Evolutionary conservation across 2,329 filamentous ascomycete species (phyloP).

Genomic region (Berkeleyomyces basicola): DNA sequence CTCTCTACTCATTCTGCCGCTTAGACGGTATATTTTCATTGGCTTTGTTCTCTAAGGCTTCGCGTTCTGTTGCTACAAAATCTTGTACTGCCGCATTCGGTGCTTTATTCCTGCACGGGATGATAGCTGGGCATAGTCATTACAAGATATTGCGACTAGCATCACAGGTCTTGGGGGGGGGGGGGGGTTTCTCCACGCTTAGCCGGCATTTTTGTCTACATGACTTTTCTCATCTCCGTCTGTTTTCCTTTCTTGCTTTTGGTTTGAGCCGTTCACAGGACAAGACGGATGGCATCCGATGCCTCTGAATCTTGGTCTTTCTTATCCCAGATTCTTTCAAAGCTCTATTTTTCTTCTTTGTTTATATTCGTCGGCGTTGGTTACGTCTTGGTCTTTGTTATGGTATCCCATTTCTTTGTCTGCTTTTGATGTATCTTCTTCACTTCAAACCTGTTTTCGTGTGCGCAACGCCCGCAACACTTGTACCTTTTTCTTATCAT

Average conservation of each 20-base stretch:
- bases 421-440: background rate
- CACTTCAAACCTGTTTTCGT: background rate
- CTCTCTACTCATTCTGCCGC: conserved; percentile 8
- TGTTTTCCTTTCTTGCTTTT: background rate
- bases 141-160: background rate
- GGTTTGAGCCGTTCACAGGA: background rate
- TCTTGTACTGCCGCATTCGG: background rate
- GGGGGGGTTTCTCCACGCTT: background rate
- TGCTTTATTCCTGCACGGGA: background rate
- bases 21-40: background rate
- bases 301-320: background rate
- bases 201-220: background rate
- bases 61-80: background rate
- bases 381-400: background rate
- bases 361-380: background rate
- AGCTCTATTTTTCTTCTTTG: background rate
- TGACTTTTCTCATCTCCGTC: background rate
- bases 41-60: background rate
- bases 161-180: background rate
- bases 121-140: background rate
- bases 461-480: background rate
- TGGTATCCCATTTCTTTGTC: background rate
- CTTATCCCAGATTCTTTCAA: background rate
- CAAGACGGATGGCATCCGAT: background rate
- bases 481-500: background rate